Conservation (phyloP, 2,329 filamentous ascomycete species). For the Amauroascus niger region DNA sequence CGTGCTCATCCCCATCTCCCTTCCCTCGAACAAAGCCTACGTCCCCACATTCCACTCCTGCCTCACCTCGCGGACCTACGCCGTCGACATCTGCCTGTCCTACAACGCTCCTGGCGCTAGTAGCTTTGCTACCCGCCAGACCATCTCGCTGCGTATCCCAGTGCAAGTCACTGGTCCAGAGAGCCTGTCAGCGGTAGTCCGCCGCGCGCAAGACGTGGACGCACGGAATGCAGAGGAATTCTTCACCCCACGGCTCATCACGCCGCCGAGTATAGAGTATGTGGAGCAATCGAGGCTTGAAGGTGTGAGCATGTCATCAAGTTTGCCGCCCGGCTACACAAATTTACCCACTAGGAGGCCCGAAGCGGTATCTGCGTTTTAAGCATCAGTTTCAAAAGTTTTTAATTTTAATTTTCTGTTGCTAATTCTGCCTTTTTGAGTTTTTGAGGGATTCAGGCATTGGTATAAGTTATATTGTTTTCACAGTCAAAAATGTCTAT, state of each 20-base stretch:
- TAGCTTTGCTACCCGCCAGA: conserved; percentile 28
- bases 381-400: neutral
- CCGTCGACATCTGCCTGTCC: conserved; percentile 50
- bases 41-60: conserved; percentile 62
- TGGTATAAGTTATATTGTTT: too few species aligned
- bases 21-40: conserved; percentile 51
- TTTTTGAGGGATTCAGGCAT: too few species aligned
- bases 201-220: neutral
- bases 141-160: conserved; percentile 35
- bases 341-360: neutral
- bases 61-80: conserved; percentile 54
- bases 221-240: conserved; percentile 10
- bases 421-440: too few species aligned
- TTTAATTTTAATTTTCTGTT: neutral
- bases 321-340: conserved; percentile 12
- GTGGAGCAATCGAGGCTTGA: conserved; percentile 7
- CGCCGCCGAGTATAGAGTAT: conserved; percentile 11
- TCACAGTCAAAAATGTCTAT: too few species aligned
- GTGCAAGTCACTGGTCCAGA: conserved; percentile 31
- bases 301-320: neutral
- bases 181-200: conserved; percentile 7
- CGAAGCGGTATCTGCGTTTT: neutral
- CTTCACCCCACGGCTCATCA: conserved; percentile 15
- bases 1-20: conserved; percentile 54
- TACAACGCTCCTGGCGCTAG: conserved; percentile 43